Percentiles rank a stretch among this genome's conserved stretches.
phyloP scores from a whole-genome alignment of 805 yeast genomes.

The Hanseniaspora lachancei region DNA sequence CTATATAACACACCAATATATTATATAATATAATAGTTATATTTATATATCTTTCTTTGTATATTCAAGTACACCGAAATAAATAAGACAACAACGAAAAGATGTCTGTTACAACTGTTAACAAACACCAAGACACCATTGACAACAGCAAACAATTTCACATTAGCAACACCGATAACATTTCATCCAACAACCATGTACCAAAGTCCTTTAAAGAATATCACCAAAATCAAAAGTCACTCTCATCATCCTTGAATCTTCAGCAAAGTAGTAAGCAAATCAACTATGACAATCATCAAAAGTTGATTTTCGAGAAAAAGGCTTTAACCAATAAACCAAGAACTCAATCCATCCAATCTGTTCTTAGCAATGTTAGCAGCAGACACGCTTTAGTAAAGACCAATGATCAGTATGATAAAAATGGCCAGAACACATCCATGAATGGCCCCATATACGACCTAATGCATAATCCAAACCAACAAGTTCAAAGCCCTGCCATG shows the following conservation, averaged over 20 bases:
- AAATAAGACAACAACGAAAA: background rate
- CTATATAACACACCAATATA: too few relatives aligned
- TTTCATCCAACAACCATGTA: background rate
- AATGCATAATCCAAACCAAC: slow-evolving; percentile 25
- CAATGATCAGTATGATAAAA: slow-evolving; percentile 9
- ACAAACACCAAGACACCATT: background rate
- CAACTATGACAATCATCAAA: slow-evolving; percentile 13
- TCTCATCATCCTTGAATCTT: background rate
- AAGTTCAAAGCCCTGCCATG: slow-evolving; percentile 33
- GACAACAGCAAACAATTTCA: background rate
- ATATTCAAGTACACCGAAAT: background rate
- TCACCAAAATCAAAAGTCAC: slow-evolving; percentile 3
- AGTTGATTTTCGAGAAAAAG: slow-evolving; percentile 37
- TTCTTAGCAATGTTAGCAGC: slow-evolving; percentile 46
- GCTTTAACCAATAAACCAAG: slow-evolving; percentile 44
- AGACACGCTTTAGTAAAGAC: slow-evolving; percentile 42
- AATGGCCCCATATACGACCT: slow-evolving; percentile 12
- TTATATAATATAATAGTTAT: too few relatives aligned
- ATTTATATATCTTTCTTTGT: too few relatives aligned
- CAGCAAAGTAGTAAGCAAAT: background rate
- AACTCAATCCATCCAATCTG: slow-evolving; percentile 31
- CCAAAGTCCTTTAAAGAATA: slow-evolving; percentile 6
- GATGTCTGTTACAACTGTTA: background rate
- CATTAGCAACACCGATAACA: background rate
- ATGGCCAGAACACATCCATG: slow-evolving; percentile 8